phyloP scores from a whole-genome alignment of 2,329 filamentous ascomycete species.

The Lachnellula subtilissima region DNA sequence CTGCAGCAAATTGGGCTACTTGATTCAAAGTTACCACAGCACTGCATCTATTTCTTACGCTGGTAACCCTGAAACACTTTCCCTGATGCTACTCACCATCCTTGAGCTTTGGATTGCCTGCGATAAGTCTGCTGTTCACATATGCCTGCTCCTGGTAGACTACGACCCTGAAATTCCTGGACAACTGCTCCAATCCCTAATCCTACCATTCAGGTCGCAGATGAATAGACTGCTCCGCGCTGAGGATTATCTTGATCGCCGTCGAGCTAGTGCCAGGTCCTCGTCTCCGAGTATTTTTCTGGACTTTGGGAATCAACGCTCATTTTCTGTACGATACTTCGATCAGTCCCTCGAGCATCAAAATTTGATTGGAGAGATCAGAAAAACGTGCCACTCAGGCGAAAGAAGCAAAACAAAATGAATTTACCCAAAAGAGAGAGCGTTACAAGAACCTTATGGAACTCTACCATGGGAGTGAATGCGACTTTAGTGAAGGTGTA shows the following conservation, averaged over 20 bases:
- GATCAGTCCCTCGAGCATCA: conserved; percentile 39
- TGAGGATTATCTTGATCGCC: conserved; percentile 42
- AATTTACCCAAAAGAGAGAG: conserved; percentile 30
- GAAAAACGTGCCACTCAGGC: conserved; percentile 32
- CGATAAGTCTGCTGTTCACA: conserved; percentile 41
- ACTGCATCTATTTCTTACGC: conserved; percentile 32
- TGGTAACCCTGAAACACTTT: conserved; percentile 41
- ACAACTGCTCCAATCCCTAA: conserved; percentile 37
- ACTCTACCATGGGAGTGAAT: neutral
- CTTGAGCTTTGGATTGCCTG: conserved; percentile 55
- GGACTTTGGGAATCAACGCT: conserved; percentile 30
- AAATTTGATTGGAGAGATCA: conserved; percentile 33
- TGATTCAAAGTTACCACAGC: conserved; percentile 34
- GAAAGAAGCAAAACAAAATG: conserved; percentile 30
- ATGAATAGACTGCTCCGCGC: conserved; percentile 37
- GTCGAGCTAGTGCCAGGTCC: neutral
- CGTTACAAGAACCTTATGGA: conserved; percentile 31
- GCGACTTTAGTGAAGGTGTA: neutral
- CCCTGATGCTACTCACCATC: conserved; percentile 50
- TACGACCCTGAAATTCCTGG: conserved; percentile 43
- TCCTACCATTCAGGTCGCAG: conserved; percentile 39
- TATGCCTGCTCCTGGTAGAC: conserved; percentile 37
- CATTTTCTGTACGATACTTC: conserved; percentile 46
- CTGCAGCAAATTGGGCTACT: conserved; percentile 27
- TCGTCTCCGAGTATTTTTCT: conserved; percentile 33